Percentiles rank a stretch among this genome's conserved stretches.
Conservation (phyloP, 2,329 filamentous ascomycete genomes). For the Whalleya microplaca region DNA sequence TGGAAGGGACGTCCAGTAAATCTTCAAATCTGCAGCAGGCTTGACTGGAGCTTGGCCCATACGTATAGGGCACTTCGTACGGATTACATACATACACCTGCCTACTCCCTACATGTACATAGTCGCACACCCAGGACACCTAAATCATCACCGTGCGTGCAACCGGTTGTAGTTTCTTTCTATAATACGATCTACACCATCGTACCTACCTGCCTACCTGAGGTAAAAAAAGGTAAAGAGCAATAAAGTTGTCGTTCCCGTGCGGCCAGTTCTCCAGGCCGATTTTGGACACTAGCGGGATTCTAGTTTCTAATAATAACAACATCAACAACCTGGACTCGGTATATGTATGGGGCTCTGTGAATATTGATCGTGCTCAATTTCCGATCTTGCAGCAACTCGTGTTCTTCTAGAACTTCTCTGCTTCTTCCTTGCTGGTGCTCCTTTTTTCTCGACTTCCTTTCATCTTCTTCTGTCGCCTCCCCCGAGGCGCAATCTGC, state of each 20-base stretch:
- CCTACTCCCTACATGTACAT: no score
- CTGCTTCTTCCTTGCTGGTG: slow-evolving; percentile 6
- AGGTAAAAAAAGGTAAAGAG: no score
- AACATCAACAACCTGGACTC: not conserved
- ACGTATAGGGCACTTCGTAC: no score
- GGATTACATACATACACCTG: no score
- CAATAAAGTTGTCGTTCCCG: not conserved
- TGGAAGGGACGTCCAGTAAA: no score
- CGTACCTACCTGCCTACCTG: no score
- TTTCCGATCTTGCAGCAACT: slow-evolving; percentile 28
- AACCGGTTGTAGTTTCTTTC: no score
- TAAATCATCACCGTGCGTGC: no score
- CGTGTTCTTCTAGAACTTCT: slow-evolving; percentile 12
- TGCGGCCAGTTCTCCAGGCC: not conserved
- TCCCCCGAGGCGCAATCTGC: slow-evolving; percentile 4
- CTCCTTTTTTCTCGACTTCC: slow-evolving; percentile 8
- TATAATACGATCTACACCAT: not conserved
- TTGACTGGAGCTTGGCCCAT: no score
- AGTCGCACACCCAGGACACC: no score
- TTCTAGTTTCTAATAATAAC: slow-evolving; percentile 23
- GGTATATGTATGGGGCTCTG: not conserved
- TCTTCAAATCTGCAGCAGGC: no score
- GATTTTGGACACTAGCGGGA: not conserved
- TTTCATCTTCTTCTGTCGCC: slow-evolving; percentile 1
- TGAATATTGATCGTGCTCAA: slow-evolving; percentile 20